Evolutionary conservation across 139 green algal genomes (phyloP).

Genomic region (Micractinium sp.): DNA sequence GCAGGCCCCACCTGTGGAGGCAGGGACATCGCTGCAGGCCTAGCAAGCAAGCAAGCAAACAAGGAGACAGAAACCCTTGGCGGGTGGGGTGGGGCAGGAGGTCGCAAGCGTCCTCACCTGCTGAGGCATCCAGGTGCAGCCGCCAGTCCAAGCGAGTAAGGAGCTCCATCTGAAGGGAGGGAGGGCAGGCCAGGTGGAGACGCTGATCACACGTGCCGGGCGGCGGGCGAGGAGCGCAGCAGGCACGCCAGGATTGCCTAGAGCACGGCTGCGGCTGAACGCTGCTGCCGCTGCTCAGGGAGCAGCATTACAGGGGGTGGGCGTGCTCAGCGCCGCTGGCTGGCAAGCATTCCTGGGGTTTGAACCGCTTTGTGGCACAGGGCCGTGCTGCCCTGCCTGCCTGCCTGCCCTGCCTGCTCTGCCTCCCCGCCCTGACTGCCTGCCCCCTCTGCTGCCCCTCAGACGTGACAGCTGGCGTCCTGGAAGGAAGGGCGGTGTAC

Average conservation of each 20-base stretch:
- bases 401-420: too few species aligned
- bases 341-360: too few species aligned
- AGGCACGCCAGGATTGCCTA: background rate
- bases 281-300: background rate
- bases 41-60: too few species aligned
- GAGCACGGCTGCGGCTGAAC: background rate
- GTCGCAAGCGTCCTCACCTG: background rate
- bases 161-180: background rate
- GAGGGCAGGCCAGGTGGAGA: background rate
- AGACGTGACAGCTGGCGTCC: background rate
- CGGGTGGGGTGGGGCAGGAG: background rate
- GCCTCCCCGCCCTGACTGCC: background rate
- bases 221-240: too few species aligned
- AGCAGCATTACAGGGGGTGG: background rate
- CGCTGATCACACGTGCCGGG: too few species aligned
- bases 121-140: background rate
- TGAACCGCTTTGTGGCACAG: background rate
- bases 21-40: too few species aligned
- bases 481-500: background rate
- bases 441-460: background rate
- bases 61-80: too few species aligned
- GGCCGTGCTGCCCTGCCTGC: background rate
- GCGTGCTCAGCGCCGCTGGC: too few species aligned
- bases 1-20: too few species aligned
- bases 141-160: conserved; percentile 26